These are phyloP conservation scores for Agaricus blazei DNA, from an alignment of 768 basidiomycete species.

Conservation along the genomic window DNA sequence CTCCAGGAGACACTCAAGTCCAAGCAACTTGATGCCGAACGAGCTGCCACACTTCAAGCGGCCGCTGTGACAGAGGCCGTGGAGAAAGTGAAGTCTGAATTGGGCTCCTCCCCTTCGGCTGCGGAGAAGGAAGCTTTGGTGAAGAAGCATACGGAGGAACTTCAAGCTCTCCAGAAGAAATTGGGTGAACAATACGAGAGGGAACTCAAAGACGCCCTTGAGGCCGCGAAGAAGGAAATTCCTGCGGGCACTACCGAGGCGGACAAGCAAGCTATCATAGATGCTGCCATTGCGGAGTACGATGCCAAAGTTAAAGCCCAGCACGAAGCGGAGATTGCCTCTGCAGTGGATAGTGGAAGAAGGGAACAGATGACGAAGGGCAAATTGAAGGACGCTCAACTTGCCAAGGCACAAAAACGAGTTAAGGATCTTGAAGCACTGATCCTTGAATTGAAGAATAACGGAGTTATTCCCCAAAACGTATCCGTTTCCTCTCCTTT, in stretches of 20 bases:
- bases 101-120: conserved; percentile 16
- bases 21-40: conserved; percentile 41
- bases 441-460: conserved; percentile 50
- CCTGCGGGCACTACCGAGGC: conserved; percentile 19
- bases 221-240: conserved; percentile 31
- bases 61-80: conserved; percentile 52
- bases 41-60: conserved; percentile 38
- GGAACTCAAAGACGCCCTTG: conserved; percentile 43
- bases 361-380: conserved; percentile 55
- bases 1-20: conserved; percentile 49
- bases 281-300: conserved; percentile 46
- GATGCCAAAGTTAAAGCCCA: conserved; percentile 40
- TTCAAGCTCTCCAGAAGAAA: conserved; percentile 49
- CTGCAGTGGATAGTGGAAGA: conserved; percentile 66
- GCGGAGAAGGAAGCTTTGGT: conserved; percentile 34
- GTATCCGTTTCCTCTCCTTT: conserved; percentile 19
- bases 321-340: conserved; percentile 51
- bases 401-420: conserved; percentile 53
- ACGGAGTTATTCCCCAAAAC: conserved; percentile 40
- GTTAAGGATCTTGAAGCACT: conserved; percentile 68
- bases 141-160: conserved; percentile 56
- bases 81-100: conserved; percentile 48
- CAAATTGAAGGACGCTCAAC: conserved; percentile 67
- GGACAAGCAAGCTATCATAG: conserved; percentile 32
- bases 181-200: conserved; percentile 48